phyloP scores from a whole-genome alignment of 2,329 filamentous ascomycete genomes.

The Aureobasidium sp. region DNA sequence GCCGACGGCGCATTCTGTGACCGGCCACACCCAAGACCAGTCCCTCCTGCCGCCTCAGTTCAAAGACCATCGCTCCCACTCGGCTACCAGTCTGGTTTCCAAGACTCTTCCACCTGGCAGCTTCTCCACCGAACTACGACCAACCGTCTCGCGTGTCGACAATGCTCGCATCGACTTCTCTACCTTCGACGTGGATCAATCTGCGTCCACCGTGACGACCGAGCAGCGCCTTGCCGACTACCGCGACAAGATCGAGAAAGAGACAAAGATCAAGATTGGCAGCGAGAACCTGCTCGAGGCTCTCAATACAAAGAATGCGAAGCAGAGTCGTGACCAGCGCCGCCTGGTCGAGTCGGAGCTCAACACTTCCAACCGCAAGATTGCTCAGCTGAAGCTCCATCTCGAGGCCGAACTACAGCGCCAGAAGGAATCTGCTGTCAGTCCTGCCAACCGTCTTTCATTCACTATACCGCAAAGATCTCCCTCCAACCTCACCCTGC shows the following conservation, averaged over 20 bases:
- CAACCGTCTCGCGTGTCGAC: slow-evolving; percentile 55
- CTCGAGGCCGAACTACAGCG: slow-evolving; percentile 53
- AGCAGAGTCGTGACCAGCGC: slow-evolving; percentile 69
- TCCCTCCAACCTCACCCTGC: slow-evolving; percentile 32
- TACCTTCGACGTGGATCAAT: slow-evolving; percentile 49
- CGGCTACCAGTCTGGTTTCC: slow-evolving; percentile 44
- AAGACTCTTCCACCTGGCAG: slow-evolving; percentile 66
- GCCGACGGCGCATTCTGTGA: slow-evolving; percentile 9
- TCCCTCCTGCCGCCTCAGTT: slow-evolving; percentile 30
- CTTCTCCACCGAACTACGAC: slow-evolving; percentile 81
- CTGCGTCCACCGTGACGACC: slow-evolving; percentile 38
- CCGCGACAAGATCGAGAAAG: slow-evolving; percentile 80
- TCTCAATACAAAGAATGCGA: slow-evolving; percentile 85
- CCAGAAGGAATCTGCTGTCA: slow-evolving; percentile 39
- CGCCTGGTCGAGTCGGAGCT: slow-evolving; percentile 66
- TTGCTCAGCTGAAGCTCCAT: slow-evolving; percentile 50
- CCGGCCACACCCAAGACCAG: slow-evolving; percentile 7
- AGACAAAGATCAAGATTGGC: slow-evolving; percentile 95
- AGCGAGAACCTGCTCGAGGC: slow-evolving; percentile 98
- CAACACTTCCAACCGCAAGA: slow-evolving; percentile 71
- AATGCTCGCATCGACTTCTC: slow-evolving; percentile 47
- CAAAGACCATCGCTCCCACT: slow-evolving; percentile 49
- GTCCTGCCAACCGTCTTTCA: slow-evolving; percentile 25
- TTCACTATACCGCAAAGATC: slow-evolving; percentile 37
- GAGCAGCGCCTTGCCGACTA: slow-evolving; percentile 69